These are phyloP conservation scores for Bauhinia variegata DNA, from an alignment of 306 rosid genomes.

Conservation along the genomic window DNA sequence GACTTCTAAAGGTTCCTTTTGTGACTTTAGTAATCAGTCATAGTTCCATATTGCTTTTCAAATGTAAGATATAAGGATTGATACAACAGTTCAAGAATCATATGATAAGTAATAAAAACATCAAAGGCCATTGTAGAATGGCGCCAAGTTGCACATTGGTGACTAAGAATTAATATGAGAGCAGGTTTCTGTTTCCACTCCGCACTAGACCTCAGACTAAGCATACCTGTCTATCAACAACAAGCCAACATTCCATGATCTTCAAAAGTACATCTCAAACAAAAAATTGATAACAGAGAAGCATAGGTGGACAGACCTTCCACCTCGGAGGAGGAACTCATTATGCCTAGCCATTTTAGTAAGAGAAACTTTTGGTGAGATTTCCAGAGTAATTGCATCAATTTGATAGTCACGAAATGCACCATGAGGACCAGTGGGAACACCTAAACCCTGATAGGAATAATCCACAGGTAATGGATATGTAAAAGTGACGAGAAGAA, in stretches of 20 bases:
- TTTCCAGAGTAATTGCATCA: slow-evolving; percentile 89
- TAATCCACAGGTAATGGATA: slow-evolving; percentile 26
- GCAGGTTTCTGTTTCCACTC: too few species aligned
- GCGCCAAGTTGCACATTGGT: too few species aligned
- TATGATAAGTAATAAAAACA: slow-evolving; percentile 8
- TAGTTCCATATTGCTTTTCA: slow-evolving; percentile 1
- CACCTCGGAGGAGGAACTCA: slow-evolving; percentile 78
- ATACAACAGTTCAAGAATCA: neutral
- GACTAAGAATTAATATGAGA: too few species aligned
- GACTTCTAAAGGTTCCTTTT: neutral
- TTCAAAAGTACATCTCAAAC: slow-evolving; percentile 7
- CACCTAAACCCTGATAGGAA: slow-evolving; percentile 76
- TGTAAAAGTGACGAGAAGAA: neutral
- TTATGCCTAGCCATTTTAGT: slow-evolving; percentile 52
- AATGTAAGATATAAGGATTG: slow-evolving; percentile 8
- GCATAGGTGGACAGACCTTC: slow-evolving; percentile 78
- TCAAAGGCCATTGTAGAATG: neutral
- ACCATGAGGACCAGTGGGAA: slow-evolving; percentile 95
- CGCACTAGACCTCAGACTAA: too few species aligned
- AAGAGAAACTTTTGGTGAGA: slow-evolving; percentile 64
- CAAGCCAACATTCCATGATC: slow-evolving; percentile 20
- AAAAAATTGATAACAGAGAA: neutral
- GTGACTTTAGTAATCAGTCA: slow-evolving; percentile 1
- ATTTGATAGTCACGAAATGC: slow-evolving; percentile 97
- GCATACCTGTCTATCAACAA: neutral